Evolutionary conservation across 2,329 filamentous ascomycete species (phyloP).

Genomic region (Claviceps sp.): DNA sequence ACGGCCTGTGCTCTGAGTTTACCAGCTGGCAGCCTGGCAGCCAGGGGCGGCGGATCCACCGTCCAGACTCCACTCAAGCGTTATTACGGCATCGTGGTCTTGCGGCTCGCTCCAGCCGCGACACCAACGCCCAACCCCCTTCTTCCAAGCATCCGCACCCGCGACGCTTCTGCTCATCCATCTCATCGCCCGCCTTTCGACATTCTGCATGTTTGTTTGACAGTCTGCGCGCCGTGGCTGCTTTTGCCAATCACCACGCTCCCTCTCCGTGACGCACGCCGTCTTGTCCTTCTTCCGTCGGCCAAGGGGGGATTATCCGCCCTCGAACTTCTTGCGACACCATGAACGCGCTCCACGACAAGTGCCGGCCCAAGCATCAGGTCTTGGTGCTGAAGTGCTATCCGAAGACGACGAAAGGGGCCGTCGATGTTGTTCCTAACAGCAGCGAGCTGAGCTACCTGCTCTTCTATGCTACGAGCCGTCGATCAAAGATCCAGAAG

Average conservation of each 20-base stretch:
- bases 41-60: too few species aligned
- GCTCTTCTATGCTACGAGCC: constrained; percentile 90
- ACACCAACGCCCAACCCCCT: not conserved
- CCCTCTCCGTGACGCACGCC: not conserved
- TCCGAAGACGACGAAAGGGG: constrained; percentile 79
- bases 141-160: not conserved
- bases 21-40: too few species aligned
- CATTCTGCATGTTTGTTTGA: not conserved
- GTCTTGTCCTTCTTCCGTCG: not conserved
- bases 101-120: not conserved
- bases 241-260: not conserved
- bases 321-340: constrained; percentile 5
- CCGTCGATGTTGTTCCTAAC: constrained; percentile 88
- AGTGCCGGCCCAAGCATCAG: constrained; percentile 87
- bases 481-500: constrained; percentile 90
- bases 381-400: constrained; percentile 94
- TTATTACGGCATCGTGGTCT: not conserved
- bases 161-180: not conserved
- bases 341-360: constrained; percentile 54
- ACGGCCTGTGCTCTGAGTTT: too few species aligned
- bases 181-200: not conserved
- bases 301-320: not conserved
- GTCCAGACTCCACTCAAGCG: not conserved
- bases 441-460: constrained; percentile 94
- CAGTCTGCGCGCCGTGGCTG: constrained; percentile 3